phyloP scores from a whole-genome alignment of 1,284 basidiomycete species.

The Cutaneotrichosporon arboriforme region DNA sequence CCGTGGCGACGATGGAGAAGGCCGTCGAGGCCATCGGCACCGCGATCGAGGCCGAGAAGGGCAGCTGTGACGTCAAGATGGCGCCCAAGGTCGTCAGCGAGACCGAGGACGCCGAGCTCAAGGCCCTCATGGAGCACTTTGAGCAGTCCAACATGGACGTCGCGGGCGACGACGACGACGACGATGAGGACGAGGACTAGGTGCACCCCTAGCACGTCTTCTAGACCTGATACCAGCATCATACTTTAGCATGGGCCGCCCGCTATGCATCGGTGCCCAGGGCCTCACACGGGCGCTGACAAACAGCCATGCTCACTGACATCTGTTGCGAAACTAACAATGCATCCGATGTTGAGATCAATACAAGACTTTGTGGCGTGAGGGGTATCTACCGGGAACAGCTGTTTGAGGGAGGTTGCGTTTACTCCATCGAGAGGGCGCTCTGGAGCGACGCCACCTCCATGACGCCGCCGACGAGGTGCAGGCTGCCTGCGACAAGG shows the following conservation, averaged over 20 bases:
- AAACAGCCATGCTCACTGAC: too few species aligned
- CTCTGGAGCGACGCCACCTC: slow-evolving; percentile 75
- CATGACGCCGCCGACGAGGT: slow-evolving; percentile 90
- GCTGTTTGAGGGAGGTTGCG: neutral
- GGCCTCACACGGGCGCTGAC: too few species aligned
- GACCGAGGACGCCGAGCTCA: slow-evolving; percentile 90
- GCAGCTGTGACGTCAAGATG: slow-evolving; percentile 90
- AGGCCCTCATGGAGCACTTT: slow-evolving; percentile 88
- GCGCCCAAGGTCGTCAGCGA: slow-evolving; percentile 97
- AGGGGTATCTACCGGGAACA: neutral
- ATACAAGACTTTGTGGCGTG: neutral
- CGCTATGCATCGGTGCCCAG: slow-evolving; percentile 2
- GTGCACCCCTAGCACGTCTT: neutral
- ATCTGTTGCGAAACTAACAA: neutral
- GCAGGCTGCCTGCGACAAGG: slow-evolving; percentile 86
- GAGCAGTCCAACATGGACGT: slow-evolving; percentile 88
- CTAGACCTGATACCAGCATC: neutral
- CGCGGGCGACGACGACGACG: slow-evolving; percentile 71
- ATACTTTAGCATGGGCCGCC: slow-evolving; percentile 1
- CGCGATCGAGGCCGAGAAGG: slow-evolving; percentile 77
- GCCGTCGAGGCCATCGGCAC: slow-evolving; percentile 85
- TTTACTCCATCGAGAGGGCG: slow-evolving; percentile 42
- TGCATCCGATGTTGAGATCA: slow-evolving; percentile 5
- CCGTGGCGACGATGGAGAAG: slow-evolving; percentile 86
- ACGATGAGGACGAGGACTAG: slow-evolving; percentile 39